A percentile compares a stretch with the other conserved stretches of the same genome.
Evolutionary conservation across 352 stramenopile species (phyloP).

Genomic region (Phytophthora foliorum): DNA sequence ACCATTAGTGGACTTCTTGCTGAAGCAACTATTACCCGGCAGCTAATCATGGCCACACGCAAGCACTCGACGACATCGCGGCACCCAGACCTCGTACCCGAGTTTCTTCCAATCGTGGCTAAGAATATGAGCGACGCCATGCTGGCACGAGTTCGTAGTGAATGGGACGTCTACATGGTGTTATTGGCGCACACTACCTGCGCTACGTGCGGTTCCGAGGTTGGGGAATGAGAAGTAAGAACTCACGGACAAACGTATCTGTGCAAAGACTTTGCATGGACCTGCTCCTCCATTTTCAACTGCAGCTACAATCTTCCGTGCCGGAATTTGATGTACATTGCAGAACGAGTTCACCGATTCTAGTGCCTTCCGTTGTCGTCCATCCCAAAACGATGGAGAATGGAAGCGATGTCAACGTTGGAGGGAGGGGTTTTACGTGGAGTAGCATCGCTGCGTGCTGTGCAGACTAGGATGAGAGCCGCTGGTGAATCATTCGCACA

Average conservation of each 20-base stretch:
- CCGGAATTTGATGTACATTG: conserved; percentile 12
- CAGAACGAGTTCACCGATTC: conserved; percentile 7
- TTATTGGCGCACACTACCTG: neutral
- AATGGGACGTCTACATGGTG: conserved; percentile 3
- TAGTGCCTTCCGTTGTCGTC: neutral
- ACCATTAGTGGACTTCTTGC: too few relatives aligned
- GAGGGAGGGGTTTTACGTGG: neutral
- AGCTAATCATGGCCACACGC: neutral
- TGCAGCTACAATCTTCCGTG: conserved; percentile 3
- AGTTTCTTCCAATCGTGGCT: neutral
- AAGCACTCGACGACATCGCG: conserved; percentile 8
- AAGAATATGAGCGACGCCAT: neutral
- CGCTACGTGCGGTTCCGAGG: neutral
- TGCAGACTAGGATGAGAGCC: too few relatives aligned
- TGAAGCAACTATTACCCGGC: conserved; percentile 1
- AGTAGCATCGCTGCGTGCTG: neutral
- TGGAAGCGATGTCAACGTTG: too few relatives aligned
- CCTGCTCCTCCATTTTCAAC: conserved; percentile 5
- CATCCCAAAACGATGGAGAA: too few relatives aligned
- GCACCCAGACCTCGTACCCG: neutral
- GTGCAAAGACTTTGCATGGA: conserved; percentile 2
- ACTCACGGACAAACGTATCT: neutral
- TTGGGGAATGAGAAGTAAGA: neutral
- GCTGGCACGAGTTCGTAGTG: neutral
- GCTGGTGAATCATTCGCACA: too few relatives aligned